Evolutionary conservation across 257 asterid species (phyloP).

Genomic region (Jaltomata sinuosa): DNA sequence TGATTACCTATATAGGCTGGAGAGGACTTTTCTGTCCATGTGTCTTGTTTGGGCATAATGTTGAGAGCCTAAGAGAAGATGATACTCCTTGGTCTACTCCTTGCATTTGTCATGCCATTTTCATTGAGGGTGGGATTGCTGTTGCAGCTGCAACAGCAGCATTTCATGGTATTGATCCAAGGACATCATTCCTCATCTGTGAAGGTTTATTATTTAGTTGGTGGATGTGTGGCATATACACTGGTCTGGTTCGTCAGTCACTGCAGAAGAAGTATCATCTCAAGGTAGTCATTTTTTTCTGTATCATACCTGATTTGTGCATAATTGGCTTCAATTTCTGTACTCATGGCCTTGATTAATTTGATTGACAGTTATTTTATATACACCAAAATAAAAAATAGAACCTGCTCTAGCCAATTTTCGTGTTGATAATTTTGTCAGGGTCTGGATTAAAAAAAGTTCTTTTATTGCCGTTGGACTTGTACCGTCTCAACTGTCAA

Average conservation of each 20-base stretch:
- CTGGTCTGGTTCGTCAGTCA: conserved; percentile 74
- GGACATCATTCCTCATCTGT: conserved; percentile 68
- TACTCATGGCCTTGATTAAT: background rate
- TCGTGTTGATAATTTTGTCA: background rate
- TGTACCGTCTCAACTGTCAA: background rate
- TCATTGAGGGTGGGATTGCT: conserved; percentile 83
- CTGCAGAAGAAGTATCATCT: conserved; percentile 98
- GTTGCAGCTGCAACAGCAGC: conserved; percentile 68
- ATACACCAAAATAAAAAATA: background rate
- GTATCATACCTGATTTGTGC: background rate
- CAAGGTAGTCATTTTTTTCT: conserved; percentile 39
- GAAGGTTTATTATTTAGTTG: conserved; percentile 95
- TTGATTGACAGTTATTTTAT: background rate
- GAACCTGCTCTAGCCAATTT: background rate
- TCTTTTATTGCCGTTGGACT: background rate
- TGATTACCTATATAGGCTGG: conserved; percentile 38
- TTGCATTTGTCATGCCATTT: conserved; percentile 87
- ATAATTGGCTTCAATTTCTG: background rate
- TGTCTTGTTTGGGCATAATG: conserved; percentile 79
- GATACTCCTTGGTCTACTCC: conserved; percentile 91
- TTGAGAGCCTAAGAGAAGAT: conserved; percentile 76
- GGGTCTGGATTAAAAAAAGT: background rate
- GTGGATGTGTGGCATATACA: conserved; percentile 99
- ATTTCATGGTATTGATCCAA: conserved; percentile 80
- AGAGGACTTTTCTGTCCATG: conserved; percentile 98